Evolutionary conservation across 2,329 filamentous ascomycete species (phyloP), one percentile per base, ranked within the genome.

Genomic region (Plenodomus lindquistii): DNA sequence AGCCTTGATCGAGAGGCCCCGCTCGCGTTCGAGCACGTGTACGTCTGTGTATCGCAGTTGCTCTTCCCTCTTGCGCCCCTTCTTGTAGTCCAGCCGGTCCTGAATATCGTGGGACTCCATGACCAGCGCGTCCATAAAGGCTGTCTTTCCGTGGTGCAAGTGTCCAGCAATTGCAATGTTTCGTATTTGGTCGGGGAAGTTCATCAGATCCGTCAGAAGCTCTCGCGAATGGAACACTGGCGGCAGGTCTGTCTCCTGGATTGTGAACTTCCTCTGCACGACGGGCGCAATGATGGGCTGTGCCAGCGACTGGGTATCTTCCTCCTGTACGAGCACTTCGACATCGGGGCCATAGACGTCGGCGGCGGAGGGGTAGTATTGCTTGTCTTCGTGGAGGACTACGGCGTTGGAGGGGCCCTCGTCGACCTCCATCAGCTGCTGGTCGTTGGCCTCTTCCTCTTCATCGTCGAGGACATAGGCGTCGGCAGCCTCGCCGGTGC

Each of bases 381-480:
- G 94, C 74, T 99, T 99, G 77, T 99, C 94, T 79, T 99, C 94
- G 76, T 99, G 94, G 38, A 99, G 83, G 48, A 99, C 83, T n/a
- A 99, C 91, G 42, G 94, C 93, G 73, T 97, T 99, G 4, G 92
- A 97, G 3, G 93, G 89, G 13, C 89, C 91, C 40, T 92, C 87
- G 69, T 97, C 93, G 37, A 97, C 77, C 66, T 97, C 90, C 93
- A 99, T 97, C 63, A 94, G 77, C 75, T 96, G 89, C 71, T 95
- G 87, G 38, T 88, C 87, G 31, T 85, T 81, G 35, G 75, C 78
- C 19, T 56, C 53, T 21, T 59, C 69, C 38, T 73, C 72, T 3
- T 69, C 70, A 52, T 81, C 83, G 63, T 90, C 80, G 62, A 86
- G 82, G 54, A 85, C 87, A 73, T 96, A 96, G 65, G 87, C 85